Base-by-base conservation (phyloP, 78 protist genomes). In the Speleostelium caveatum region DNA sequence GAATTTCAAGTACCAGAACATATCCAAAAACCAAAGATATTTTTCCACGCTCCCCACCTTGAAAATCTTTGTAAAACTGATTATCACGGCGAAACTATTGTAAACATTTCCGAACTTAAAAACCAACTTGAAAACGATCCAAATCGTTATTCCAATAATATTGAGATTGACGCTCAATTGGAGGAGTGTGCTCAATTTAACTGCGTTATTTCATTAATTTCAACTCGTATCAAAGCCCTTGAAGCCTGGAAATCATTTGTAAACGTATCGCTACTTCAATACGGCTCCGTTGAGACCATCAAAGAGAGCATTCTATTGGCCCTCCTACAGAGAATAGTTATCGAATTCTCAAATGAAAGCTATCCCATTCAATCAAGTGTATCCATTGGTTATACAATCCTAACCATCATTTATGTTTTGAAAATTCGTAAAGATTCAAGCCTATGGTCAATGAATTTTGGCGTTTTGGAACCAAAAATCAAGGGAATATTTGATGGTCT, bases 201-300 rank as follows among this genome's bases (percentile, higher is more conserved):
- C 26, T 59, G 33, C 2, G 28, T 8, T 21, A 56, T 42, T 60
- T 36, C 42, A 59, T 51, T 83, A 49, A 21, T 55, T 4, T 45
- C 39, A 17, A 28, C 78, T 30, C 63, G 42, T 58, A 30, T 51
- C 4, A 33, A 61, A 22, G 91, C 91, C 26, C 63, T 83, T 21
- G 91, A 83, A 45, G 38, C 56, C 14, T 83, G 91, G 91, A 83
- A 83, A 69, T 24, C 35, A 28, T 69, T 83, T 59, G 58, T 58
- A 3, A 67, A 69, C 4, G 68, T 56, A 26, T 28, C 77, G 6
- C 30, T 83, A 1, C 7, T 51, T 22, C 91, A 83, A 60, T 38
- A 72, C 53, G 75, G 38, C 21, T 26, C 28, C 21, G 42, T 83
- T 33, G 75, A 55, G 4, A 33, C 59, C 16, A 56, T 83, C 33